Conservation (phyloP, 2,329 filamentous ascomycete species). For the Rhynchosporium agropyri region DNA sequence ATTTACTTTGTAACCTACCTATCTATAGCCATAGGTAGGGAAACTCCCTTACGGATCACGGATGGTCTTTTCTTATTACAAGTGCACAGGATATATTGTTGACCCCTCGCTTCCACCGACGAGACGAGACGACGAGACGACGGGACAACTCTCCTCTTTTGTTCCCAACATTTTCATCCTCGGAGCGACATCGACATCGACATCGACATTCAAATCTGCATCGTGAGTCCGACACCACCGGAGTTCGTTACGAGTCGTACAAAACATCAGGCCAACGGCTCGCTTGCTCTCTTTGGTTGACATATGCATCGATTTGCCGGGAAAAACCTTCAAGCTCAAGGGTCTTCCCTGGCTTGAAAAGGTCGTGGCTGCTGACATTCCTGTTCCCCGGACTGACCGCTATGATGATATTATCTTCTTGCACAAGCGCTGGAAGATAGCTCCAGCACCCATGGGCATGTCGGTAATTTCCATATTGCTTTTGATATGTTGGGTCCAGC, state of each 20-base stretch:
- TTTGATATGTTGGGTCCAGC: slow-evolving; percentile 13
- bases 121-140: too few species aligned
- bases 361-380: slow-evolving; percentile 18
- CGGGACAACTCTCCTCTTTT: not conserved
- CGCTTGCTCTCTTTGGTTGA: not conserved
- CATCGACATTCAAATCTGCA: not conserved
- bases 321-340: not conserved
- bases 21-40: too few species aligned
- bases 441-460: slow-evolving; percentile 9
- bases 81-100: not conserved
- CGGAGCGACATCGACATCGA: not conserved
- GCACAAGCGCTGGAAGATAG: slow-evolving; percentile 10
- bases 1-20: too few species aligned
- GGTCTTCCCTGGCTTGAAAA: not conserved
- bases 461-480: slow-evolving; percentile 15
- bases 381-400: slow-evolving; percentile 21
- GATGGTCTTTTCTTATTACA: not conserved
- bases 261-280: not conserved
- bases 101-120: too few species aligned
- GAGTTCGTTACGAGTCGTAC: slow-evolving; percentile 1
- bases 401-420: slow-evolving; percentile 13
- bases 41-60: not conserved
- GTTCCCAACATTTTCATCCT: not conserved
- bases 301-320: not conserved
- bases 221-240: slow-evolving; percentile 10